Base-by-base conservation (phyloP, 768 basidiomycete species). In the Glaciozyma antarctica region DNA sequence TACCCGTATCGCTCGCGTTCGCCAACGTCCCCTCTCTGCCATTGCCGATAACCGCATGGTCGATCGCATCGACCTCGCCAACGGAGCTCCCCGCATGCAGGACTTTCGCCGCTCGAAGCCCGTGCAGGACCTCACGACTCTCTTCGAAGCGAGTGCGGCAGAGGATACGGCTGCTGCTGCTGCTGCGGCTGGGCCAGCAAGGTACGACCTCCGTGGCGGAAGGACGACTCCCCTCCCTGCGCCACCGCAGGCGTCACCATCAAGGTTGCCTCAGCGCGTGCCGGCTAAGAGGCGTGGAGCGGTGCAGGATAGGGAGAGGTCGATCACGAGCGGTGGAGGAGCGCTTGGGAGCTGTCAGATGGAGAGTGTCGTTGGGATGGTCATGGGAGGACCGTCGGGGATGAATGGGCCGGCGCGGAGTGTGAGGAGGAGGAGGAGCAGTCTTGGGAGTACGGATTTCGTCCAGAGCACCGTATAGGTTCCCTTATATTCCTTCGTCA, bases 11-110 rank as follows among this genome's bases (percentile, higher is more conserved):
- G 62, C 68, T 15, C 51, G 68, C 10, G 51, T 47, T 0, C 56
- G 61, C 15, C 55, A 26, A 22, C 61, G 61, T 3, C 66, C 66
- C 28, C 61, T 63, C 38, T 63, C 66, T 4, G 62, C 66, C 0
- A 60, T 67, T 43, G 55, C 62, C 16, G 66, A 67, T 55, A 67
- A 67, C 58, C 59, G 59, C 24, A 64, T 61, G 26, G 60, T 64
- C 56, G 62, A 61, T 60, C 61, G 62, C 9, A 12, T 61, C 57
- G 55, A 26, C 19, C 30, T 30, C 38, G 24, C 34, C 16, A 32
- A 12, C 22, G 47, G 19, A 7, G 17, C 49, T 19, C 28, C 60
- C 5, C 16, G 21, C n/a, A 30, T 17, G 10, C 21, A 10, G 34
- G 30, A 17, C 43, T 9, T 53, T 26, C 28, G 19, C 51, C 58